Percentiles rank a stretch among this genome's conserved stretches.
Evolutionary conservation across 495 filamentous ascomycete genomes (phyloP).

Genomic region (Thozetella sp.): DNA sequence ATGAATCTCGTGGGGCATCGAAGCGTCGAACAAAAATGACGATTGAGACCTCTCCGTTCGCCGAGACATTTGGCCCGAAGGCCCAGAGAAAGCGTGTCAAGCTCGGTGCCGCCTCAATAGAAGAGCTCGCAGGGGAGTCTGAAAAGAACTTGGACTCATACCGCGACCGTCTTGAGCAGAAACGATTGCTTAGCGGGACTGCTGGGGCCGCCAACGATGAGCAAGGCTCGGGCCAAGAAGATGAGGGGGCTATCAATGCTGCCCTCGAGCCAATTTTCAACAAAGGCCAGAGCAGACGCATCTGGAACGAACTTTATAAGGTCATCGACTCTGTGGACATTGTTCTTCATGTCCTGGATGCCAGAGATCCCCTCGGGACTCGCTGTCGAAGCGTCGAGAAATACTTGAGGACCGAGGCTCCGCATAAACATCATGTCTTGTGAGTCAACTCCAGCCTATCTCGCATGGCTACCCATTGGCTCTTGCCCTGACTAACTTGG

Average conservation of each 20-base stretch:
- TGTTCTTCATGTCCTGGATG: constrained; percentile 91
- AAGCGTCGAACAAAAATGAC: constrained; percentile 94
- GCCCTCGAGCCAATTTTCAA: constrained; percentile 88
- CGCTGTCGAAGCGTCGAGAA: constrained; percentile 90
- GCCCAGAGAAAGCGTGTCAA: constrained; percentile 90
- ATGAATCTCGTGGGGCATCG: constrained; percentile 70
- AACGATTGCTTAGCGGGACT: constrained; percentile 68
- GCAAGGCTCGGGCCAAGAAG: constrained; percentile 37
- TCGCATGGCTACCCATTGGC: neutral
- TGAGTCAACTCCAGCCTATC: neutral
- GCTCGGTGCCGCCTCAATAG: constrained; percentile 75
- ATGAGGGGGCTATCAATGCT: constrained; percentile 58
- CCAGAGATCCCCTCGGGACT: constrained; percentile 87
- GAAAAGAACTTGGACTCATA: constrained; percentile 78
- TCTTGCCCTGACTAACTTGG: neutral
- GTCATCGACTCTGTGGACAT: constrained; percentile 97
- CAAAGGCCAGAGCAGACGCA: constrained; percentile 92
- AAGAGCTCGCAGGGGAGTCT: constrained; percentile 80
- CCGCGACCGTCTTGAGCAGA: constrained; percentile 74
- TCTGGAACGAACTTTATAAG: constrained; percentile 98
- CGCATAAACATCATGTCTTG: constrained; percentile 68
- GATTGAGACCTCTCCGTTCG: constrained; percentile 82
- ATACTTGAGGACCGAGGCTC: constrained; percentile 88
- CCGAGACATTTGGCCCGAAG: constrained; percentile 92
- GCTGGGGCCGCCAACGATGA: constrained; percentile 54